Evolutionary conservation across 768 basidiomycete species (phyloP), one percentile per base, ranked within the genome.

Genomic region (Rubroboletus pulcherrimus): DNA sequence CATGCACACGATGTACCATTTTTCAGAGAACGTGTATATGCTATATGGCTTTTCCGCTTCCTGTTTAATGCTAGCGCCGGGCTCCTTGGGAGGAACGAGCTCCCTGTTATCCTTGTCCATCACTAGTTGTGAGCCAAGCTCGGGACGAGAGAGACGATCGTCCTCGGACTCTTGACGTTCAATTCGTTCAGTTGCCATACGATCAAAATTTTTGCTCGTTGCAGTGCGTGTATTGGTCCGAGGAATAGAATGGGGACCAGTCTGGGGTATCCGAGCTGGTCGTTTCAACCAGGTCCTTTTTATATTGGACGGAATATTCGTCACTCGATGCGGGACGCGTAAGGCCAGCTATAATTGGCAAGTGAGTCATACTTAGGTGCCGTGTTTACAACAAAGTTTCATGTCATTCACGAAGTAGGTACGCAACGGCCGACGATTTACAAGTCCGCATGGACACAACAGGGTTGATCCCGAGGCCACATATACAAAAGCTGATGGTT

Each of bases 1-100:
- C 54, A 89, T 72, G 41, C 67, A 63, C 5, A 89, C 85, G 40
- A 89, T 84, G 47, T 80, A 73, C 87, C 86, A 89, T 72, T 89
- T 89, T 65, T 88, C 85, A 7, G 64, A 58, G 3, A 57, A 62
- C 0, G 80, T 78, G 61, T 81, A 89, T 42, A 84, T 74, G 54
- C 78, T 84, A 56, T 76, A 76, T 21, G 65, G 65, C 48, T 49
- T 59, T 34, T 64, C 57, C 24, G 12, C 38, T 6, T 38, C 51
- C n/a, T 45, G 43, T 17, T 53, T 24, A 34, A 12, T 40, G n/a
- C 14, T 11, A 39, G 33, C 5, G 7, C 33, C 30, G 34, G 31
- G n/a, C 24, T 26, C 26, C 26, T 26, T 26, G 26, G 5, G 26
- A 26, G 5, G 26, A 2, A 26, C 26, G 3, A 26, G 26, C 26